Conservation (phyloP, 2,329 filamentous ascomycete species). For the Erysiphe pulchra region DNA sequence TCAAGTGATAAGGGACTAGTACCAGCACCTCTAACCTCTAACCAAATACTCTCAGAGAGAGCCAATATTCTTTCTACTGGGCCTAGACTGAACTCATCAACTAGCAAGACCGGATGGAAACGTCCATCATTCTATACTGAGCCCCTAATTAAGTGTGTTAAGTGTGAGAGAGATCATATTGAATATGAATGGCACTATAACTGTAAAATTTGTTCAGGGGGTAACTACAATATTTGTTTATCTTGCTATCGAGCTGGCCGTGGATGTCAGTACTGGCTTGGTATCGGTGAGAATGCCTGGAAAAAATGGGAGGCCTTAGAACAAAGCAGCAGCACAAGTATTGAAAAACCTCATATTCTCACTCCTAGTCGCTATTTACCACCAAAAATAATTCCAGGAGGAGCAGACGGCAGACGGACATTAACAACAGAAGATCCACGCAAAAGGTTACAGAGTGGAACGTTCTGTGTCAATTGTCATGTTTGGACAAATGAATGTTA, state of each 20-base stretch:
- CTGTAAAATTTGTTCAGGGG: conserved; percentile 43
- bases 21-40: conserved; percentile 11
- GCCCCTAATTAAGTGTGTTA: conserved; percentile 46
- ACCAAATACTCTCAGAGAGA: conserved; percentile 9
- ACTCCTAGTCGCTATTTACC: conserved; percentile 28
- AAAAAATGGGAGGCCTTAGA: conserved; percentile 33
- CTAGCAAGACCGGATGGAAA: conserved; percentile 10
- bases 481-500: conserved; percentile 58
- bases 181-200: conserved; percentile 74
- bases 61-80: conserved; percentile 10
- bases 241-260: conserved; percentile 52
- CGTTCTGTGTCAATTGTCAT: conserved; percentile 60
- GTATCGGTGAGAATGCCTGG: conserved; percentile 54
- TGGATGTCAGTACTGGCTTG: conserved; percentile 71
- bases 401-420: conserved; percentile 27
- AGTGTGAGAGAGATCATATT: conserved; percentile 45
- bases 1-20: conserved; percentile 8
- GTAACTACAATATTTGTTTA: conserved; percentile 55
- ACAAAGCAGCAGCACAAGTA: conserved; percentile 8
- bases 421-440: conserved; percentile 41
- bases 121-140: conserved; percentile 30
- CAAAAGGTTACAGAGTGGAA: conserved; percentile 45
- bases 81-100: conserved; percentile 10
- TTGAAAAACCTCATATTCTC: conserved; percentile 28
- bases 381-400: conserved; percentile 22